Percentiles rank a stretch among this genome's conserved stretches.
Evolutionary conservation across 2,329 filamentous ascomycete species (phyloP).

Genomic region (Aspergillus fischeri): DNA sequence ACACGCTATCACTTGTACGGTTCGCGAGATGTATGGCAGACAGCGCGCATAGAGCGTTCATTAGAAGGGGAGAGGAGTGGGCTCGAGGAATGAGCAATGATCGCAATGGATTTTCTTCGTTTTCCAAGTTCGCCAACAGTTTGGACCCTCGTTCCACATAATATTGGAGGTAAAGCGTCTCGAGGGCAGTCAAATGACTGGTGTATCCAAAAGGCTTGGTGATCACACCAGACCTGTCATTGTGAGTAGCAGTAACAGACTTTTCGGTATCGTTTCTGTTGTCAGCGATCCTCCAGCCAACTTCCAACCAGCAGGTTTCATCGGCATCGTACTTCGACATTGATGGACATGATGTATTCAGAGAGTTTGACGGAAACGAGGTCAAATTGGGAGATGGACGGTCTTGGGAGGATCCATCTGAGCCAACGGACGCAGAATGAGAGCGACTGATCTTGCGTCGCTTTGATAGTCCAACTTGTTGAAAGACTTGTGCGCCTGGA

Average conservation of each 20-base stretch:
- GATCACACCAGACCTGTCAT: slow-evolving; percentile 7
- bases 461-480: slow-evolving; percentile 16
- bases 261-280: not conserved
- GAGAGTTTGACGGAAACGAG: not conserved
- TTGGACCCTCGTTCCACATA: slow-evolving; percentile 33
- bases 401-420: slow-evolving; percentile 10
- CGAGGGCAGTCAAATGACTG: slow-evolving; percentile 26
- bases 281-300: slow-evolving; percentile 1
- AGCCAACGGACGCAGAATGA: slow-evolving; percentile 11
- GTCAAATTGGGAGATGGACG: slow-evolving; percentile 8
- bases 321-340: slow-evolving; percentile 1
- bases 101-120: slow-evolving; percentile 32
- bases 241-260: not conserved
- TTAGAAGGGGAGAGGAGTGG: slow-evolving; percentile 31
- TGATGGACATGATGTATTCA: slow-evolving; percentile 1
- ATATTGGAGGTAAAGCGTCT: slow-evolving; percentile 37
- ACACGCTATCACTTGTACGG: slow-evolving; percentile 19
- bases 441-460: slow-evolving; percentile 18
- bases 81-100: slow-evolving; percentile 35
- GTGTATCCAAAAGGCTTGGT: slow-evolving; percentile 15
- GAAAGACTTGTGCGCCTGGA: slow-evolving; percentile 29
- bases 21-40: slow-evolving; percentile 36
- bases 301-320: not conserved
- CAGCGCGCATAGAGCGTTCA: slow-evolving; percentile 36
- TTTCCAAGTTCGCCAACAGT: slow-evolving; percentile 35